Percentiles rank a stretch among this genome's conserved stretches.
Conservation (phyloP, 345 rosid species). For the Gossypium herbaceum region DNA sequence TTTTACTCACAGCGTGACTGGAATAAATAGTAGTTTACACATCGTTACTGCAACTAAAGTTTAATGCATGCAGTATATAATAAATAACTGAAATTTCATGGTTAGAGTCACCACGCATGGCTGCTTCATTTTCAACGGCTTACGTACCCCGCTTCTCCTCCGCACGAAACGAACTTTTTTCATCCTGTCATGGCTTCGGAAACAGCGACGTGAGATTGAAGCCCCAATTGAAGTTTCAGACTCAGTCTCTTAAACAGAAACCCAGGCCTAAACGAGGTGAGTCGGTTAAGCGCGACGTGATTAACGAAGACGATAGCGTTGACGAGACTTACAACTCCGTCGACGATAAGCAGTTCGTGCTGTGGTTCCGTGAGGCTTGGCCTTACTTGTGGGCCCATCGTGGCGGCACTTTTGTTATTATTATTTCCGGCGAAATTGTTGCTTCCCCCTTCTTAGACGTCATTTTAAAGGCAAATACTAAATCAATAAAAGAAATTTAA, state of each 20-base stretch:
- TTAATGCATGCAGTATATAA: too few relatives aligned
- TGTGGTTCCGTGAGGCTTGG: constrained; percentile 98
- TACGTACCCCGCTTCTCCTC: background rate
- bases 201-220: background rate
- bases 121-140: constrained; percentile 15
- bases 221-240: background rate
- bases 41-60: too few relatives aligned
- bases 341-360: constrained; percentile 67
- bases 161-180: background rate
- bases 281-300: constrained; percentile 28
- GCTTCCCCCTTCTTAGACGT: constrained; percentile 52
- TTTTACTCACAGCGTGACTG: too few relatives aligned
- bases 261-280: background rate
- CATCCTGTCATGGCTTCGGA: background rate
- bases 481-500: background rate
- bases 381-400: constrained; percentile 91
- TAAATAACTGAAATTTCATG: background rate
- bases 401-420: constrained; percentile 66
- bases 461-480: constrained; percentile 57
- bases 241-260: constrained; percentile 7
- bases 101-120: background rate
- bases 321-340: constrained; percentile 36
- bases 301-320: constrained; percentile 31
- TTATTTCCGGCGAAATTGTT: constrained; percentile 69
- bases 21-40: too few relatives aligned